Evolutionary conservation across 1,139 yeast species (phyloP).

Genomic region (Pichia sp.): DNA sequence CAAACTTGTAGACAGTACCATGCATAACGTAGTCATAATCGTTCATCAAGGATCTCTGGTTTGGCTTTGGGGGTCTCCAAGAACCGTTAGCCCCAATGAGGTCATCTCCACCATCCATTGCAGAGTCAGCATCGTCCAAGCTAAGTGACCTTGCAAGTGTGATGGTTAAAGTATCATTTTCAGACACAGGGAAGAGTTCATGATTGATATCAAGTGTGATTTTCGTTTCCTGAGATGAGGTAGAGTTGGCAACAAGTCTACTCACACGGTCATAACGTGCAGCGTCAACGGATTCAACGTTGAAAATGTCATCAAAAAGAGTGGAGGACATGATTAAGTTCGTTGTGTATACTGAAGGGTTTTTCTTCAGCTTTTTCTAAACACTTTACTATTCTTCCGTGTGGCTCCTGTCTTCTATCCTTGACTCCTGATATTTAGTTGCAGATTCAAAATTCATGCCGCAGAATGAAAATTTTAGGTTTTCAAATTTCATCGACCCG

Average conservation of each 20-base stretch:
- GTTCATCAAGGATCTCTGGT: slow-evolving; percentile 83
- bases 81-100: slow-evolving; percentile 54
- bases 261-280: slow-evolving; percentile 92
- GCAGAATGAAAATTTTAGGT: too few species aligned
- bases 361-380: too few species aligned
- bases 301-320: slow-evolving; percentile 90
- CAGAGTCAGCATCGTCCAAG: slow-evolving; percentile 49
- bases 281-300: slow-evolving; percentile 75
- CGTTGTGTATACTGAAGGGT: too few species aligned
- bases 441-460: too few species aligned
- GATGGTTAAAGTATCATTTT: slow-evolving; percentile 77
- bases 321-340: slow-evolving; percentile 61
- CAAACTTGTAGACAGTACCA: slow-evolving; percentile 96
- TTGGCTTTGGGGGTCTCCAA: slow-evolving; percentile 89
- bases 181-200: slow-evolving; percentile 82
- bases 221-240: slow-evolving; percentile 75
- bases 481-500: too few species aligned
- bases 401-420: too few species aligned
- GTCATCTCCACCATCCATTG: slow-evolving; percentile 24
- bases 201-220: slow-evolving; percentile 88
- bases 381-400: too few species aligned
- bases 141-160: slow-evolving; percentile 74
- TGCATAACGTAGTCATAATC: slow-evolving; percentile 98
- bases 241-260: slow-evolving; percentile 82
- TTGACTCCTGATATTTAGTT: too few species aligned